phyloP scores from a whole-genome alignment of 2,329 filamentous ascomycete genomes.

The Chrysosporium keratinophilum region DNA sequence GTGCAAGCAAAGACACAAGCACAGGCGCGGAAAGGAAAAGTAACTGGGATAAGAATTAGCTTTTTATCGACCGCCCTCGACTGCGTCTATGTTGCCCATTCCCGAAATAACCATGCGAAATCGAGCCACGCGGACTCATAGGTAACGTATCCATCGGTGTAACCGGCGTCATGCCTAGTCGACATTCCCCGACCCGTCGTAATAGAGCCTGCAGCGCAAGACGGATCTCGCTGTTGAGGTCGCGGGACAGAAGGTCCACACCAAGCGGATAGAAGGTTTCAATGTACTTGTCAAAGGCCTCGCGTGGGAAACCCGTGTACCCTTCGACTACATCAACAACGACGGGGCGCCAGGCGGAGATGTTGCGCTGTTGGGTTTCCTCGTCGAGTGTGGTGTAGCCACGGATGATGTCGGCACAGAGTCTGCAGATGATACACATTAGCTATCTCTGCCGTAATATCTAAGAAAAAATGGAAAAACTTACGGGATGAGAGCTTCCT shows the following conservation, averaged over 20 bases:
- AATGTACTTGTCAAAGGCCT: constrained; percentile 70
- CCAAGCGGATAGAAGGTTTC: constrained; percentile 75
- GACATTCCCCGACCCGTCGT: constrained; percentile 70
- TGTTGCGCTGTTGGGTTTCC: constrained; percentile 93
- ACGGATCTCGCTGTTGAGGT: constrained; percentile 70
- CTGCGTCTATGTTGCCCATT: constrained; percentile 24
- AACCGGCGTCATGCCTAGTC: constrained; percentile 38
- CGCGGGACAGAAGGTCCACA: constrained; percentile 71
- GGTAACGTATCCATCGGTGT: constrained; percentile 21
- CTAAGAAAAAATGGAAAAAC: constrained; percentile 23
- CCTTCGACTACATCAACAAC: constrained; percentile 95
- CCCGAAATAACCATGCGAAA: constrained; percentile 24
- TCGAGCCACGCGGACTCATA: constrained; percentile 28
- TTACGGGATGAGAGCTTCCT: constrained; percentile 76
- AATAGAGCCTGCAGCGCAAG: constrained; percentile 66
- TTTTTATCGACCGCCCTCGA: constrained; percentile 16
- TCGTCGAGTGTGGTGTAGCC: constrained; percentile 81
- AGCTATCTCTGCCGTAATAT: constrained; percentile 13
- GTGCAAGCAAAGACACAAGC: neutral
- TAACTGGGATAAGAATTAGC: neutral
- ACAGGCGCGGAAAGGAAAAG: neutral
- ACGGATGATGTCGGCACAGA: constrained; percentile 88
- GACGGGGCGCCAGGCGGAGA: constrained; percentile 91
- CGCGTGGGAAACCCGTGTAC: constrained; percentile 69
- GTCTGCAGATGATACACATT: constrained; percentile 29